phyloP scores from a whole-genome alignment of 257 asterid species.

The Solanum raphanifolium region DNA sequence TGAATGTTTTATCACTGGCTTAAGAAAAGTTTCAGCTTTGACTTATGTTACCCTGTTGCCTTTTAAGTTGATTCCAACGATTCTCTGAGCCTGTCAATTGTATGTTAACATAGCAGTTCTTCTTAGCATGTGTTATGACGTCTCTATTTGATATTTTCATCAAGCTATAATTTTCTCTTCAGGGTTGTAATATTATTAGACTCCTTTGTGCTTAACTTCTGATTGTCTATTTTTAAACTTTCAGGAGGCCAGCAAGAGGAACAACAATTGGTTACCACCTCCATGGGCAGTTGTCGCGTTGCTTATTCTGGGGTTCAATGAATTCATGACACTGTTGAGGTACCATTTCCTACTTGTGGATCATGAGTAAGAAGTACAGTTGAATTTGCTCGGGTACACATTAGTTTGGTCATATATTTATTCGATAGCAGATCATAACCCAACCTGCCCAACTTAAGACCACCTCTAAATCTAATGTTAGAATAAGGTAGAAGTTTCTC shows the following conservation, averaged over 20 bases:
- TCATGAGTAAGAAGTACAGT: neutral
- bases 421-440: neutral
- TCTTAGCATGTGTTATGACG: neutral
- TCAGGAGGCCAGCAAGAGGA: constrained; percentile 94
- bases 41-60: neutral
- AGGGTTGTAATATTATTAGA: neutral
- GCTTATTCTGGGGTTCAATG: constrained; percentile 86
- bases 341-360: constrained; percentile 10
- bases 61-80: neutral
- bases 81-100: neutral
- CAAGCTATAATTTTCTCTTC: neutral
- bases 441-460: neutral
- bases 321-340: constrained; percentile 97
- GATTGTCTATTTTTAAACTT: constrained; percentile 6
- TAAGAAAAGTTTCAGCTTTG: neutral
- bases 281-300: constrained; percentile 93
- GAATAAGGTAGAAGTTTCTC: neutral
- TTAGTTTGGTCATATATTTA: neutral
- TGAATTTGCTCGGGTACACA: neutral
- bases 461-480: neutral
- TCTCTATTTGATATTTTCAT: neutral
- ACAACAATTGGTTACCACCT: constrained; percentile 93
- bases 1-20: neutral
- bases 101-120: neutral
- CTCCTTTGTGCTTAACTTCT: neutral